Percentiles rank a stretch among this genome's conserved stretches.
Evolutionary conservation across 768 basidiomycete species (phyloP).

Genomic region (Roridomyces roridus): DNA sequence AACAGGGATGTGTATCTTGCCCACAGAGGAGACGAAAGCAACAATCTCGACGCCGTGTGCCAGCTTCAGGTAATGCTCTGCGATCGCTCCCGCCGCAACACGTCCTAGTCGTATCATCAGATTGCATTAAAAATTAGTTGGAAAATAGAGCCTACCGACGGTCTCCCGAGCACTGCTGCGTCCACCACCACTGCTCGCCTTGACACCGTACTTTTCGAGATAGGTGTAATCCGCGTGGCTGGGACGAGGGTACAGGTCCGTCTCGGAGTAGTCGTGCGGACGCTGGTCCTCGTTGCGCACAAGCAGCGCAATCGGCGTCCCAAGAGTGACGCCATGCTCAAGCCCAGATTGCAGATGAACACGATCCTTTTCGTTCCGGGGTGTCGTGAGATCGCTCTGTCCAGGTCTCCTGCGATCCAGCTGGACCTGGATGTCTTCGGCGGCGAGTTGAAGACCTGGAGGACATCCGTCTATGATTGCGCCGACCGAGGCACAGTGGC

Average conservation of each 20-base stretch:
- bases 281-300: constrained; percentile 98
- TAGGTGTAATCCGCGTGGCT: constrained; percentile 99
- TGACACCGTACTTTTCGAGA: constrained; percentile 95
- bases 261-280: constrained; percentile 98
- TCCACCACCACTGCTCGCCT: constrained; percentile 97
- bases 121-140: constrained; percentile 4
- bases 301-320: constrained; percentile 96
- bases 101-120: constrained; percentile 69
- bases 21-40: constrained; percentile 96
- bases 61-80: constrained; percentile 90
- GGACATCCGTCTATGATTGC: constrained; percentile 98
- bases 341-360: constrained; percentile 93
- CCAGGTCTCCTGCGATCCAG: constrained; percentile 92
- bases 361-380: constrained; percentile 94
- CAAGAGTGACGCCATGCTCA: constrained; percentile 93
- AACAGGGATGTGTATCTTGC: constrained; percentile 85
- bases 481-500: constrained; percentile 95
- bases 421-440: constrained; percentile 89
- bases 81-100: constrained; percentile 97
- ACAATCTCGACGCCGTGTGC: constrained; percentile 94
- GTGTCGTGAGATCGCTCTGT: constrained; percentile 95
- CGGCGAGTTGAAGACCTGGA: constrained; percentile 82
- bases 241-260: constrained; percentile 95
- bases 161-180: constrained; percentile 96
- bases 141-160: constrained; percentile 64